Conservation (phyloP, 2,329 filamentous ascomycete species). For the Fusarium pilosicola region DNA sequence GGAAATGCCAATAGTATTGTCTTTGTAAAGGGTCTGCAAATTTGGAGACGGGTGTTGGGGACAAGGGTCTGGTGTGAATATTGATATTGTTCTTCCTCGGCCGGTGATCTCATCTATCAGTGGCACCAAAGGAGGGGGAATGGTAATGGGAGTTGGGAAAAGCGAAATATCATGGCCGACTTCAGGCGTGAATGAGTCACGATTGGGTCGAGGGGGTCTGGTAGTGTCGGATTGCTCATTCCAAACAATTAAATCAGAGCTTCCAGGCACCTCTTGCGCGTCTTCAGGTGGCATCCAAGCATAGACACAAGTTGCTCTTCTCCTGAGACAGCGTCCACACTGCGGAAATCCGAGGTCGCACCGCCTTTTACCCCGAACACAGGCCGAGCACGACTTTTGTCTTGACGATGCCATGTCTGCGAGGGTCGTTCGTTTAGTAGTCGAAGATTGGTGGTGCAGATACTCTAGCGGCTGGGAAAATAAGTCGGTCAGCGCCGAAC, state of each 20-base stretch:
- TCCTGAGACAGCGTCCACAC: background rate
- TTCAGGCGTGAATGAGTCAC: rapidly evolving
- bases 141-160: background rate
- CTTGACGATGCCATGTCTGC: background rate
- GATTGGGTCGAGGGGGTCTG: rapidly evolving
- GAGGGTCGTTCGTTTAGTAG: rapidly evolving
- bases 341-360: background rate
- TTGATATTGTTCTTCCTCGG: background rate
- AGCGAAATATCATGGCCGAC: background rate
- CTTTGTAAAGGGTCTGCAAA: too few relatives aligned
- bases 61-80: background rate
- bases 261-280: too few relatives aligned
- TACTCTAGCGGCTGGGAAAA: background rate
- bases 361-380: background rate
- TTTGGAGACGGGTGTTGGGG: rapidly evolving
- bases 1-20: rapidly evolving
- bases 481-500: background rate
- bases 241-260: background rate
- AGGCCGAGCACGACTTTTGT: background rate
- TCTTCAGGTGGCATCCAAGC: background rate
- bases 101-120: background rate
- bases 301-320: background rate
- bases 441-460: rapidly evolving
- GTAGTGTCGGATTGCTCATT: rapidly evolving
- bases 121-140: background rate